phyloP scores from a whole-genome alignment of 352 stramenopile genomes.

The Phytophthora pluvialis region DNA sequence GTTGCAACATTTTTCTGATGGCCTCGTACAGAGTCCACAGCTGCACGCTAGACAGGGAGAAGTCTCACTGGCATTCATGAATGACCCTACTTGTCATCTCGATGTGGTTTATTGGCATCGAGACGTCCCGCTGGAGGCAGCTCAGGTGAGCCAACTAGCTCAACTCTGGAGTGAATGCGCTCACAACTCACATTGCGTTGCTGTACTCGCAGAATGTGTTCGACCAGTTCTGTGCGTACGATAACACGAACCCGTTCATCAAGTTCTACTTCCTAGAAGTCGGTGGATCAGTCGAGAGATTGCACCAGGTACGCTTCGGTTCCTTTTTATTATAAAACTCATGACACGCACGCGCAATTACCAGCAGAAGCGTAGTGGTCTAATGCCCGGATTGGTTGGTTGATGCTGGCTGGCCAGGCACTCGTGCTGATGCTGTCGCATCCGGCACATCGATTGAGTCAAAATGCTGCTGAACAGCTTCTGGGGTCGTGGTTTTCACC shows the following conservation, averaged over 20 bases:
- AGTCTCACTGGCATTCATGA: slow-evolving; percentile 35
- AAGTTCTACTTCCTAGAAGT: slow-evolving; percentile 65
- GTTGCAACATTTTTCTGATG: not conserved
- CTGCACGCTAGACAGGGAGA: slow-evolving; percentile 20
- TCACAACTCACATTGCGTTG: not conserved
- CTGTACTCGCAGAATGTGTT: slow-evolving; percentile 38
- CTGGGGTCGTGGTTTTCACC: slow-evolving; percentile 44
- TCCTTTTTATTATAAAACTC: slow-evolving; percentile 34
- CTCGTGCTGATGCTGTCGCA: slow-evolving; percentile 60
- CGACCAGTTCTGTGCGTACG: slow-evolving; percentile 54
- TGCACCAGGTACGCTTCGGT: slow-evolving; percentile 55
- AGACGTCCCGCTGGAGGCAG: slow-evolving; percentile 34
- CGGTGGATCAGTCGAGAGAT: slow-evolving; percentile 50
- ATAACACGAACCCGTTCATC: slow-evolving; percentile 46
- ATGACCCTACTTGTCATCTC: slow-evolving; percentile 39
- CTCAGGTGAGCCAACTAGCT: slow-evolving; percentile 35
- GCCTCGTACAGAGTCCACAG: slow-evolving; percentile 20
- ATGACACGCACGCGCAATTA: slow-evolving; percentile 14
- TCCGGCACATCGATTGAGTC: slow-evolving; percentile 51
- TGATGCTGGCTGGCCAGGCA: slow-evolving; percentile 38
- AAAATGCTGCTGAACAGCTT: slow-evolving; percentile 55
- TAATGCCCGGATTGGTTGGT: slow-evolving; percentile 22
- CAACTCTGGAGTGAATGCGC: not conserved
- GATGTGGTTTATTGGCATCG: slow-evolving; percentile 63
- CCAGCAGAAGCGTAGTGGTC: slow-evolving; percentile 5